Evolutionary conservation across 2,329 filamentous ascomycete genomes (phyloP), one percentile per base, ranked within the genome.

Genomic region (Neospermospora avenae): DNA sequence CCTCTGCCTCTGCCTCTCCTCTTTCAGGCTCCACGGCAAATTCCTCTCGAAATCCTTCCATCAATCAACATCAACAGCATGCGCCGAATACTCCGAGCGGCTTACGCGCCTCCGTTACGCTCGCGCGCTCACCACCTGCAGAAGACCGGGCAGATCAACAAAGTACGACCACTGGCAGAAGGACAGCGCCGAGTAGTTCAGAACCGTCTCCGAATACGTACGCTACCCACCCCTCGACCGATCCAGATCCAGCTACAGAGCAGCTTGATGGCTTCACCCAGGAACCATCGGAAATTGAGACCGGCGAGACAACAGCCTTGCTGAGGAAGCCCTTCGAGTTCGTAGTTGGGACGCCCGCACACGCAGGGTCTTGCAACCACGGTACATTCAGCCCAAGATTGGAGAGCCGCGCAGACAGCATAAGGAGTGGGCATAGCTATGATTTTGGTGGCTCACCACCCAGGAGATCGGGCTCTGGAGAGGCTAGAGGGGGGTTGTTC

Each of bases 321-420:
- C 75, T 84, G 13, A 10, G 80, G 79, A 20, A 72, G 74, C 56
- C 70, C 1, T 68, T 70, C 42, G 71, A 73, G 55, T 61, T 70
- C 39, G 56, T 67, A 4, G 37, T 56, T 3, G 55, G 59, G 31
- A 53, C 66, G 25, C 65, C 67, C 11, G 42, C 41, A 14, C 70
- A 72, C 51, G 68, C 75, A 51, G 74, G 72, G 28, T 71, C 74
- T 41, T 91, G 87, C 77, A 81, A 82, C 68, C 88, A 95, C 75
- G 90, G 90, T 67, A 89, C 89, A 16, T 91, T 93, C 70, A 91
- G 89, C 45, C 87, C 89, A 1, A 78, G 85, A 39, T 81, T 88
- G 0, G 76, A 75, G 48, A 69, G 57, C 58, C 68, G 69, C 24
- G 59, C 70, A 18, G 63, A 62, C 10, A 73, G 71, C 55, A 56